Base-by-base conservation (phyloP, 805 yeast species). In the Wickerhamomyces bisporus region DNA sequence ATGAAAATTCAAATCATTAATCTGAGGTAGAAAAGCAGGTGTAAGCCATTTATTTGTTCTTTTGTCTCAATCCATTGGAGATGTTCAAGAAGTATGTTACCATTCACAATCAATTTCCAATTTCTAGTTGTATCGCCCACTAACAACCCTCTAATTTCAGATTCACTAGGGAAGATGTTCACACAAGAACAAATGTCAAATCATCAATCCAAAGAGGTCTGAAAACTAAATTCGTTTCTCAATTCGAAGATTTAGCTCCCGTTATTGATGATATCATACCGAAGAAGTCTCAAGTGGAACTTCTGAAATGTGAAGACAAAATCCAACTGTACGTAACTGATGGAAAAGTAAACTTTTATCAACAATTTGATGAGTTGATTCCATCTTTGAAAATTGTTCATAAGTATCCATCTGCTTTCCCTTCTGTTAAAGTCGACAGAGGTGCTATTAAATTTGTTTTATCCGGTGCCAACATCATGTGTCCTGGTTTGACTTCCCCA, bases 391-490 rank as follows among this genome's bases (percentile, higher is more conserved):
- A 70, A 49, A 60, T 82, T 14, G 86, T 87, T 23, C 96, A 87
- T 62, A 78, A 78, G 59, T 86, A 81, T 56, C 96, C 97, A 5
- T 70, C 73, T 9, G 76, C 81, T 26, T 89, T 89, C 65, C 96
- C 96, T 17, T 65, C 75, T 26, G 94, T 89, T 31, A 85, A 80
- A 56, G 97, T 91, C 11, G 98, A 89, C 55, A 74, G 96, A 58
- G 98, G 98, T 41, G 98, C 98, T 36, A 89, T 89, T 59, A 89
- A 89, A 62, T 89, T 89, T 55, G 93, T 89, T 19, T 66, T 89
- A n/a, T 82, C 95, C 4, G 98, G 97, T 40, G 96, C 97, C 21
- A 89, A 89, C 55, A 85, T 89, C 54, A 89, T 89, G 98, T 89
- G 96, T 62, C 96, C 96, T 3, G 96, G 96, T 15, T 71, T 87